These are phyloP conservation scores for Penicillium steckii DNA, from an alignment of 495 filamentous ascomycete species.

Conservation along the genomic window DNA sequence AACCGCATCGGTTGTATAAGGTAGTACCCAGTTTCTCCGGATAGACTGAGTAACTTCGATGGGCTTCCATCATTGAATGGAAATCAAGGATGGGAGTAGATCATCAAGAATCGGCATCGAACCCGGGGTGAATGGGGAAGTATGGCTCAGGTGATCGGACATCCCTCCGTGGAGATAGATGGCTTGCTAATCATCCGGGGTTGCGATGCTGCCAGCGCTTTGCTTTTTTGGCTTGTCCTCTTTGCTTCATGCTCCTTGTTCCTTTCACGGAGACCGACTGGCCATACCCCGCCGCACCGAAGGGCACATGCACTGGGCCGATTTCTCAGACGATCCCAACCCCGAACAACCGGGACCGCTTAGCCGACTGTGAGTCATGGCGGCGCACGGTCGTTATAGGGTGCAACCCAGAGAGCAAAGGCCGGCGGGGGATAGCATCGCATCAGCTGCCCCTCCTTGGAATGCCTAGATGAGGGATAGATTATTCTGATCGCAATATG, in stretches of 20 bases:
- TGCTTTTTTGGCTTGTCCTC: neutral
- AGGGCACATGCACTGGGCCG: conserved; percentile 14
- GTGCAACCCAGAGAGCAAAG: neutral
- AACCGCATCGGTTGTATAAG: neutral
- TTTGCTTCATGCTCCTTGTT: neutral
- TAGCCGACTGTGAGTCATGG: conserved; percentile 27
- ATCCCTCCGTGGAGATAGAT: conserved; percentile 10
- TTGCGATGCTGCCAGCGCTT: neutral
- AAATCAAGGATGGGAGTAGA: too few relatives aligned
- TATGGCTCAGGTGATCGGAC: conserved; percentile 12
- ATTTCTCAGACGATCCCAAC: conserved; percentile 2
- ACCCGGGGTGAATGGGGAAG: conserved; percentile 1
- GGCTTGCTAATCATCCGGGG: conserved; percentile 17
- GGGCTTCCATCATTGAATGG: too few relatives aligned
- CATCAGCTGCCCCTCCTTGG: conserved; percentile 1
- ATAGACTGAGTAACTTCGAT: too few relatives aligned
- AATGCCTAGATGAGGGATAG: neutral
- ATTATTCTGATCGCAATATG: conserved; percentile 16
- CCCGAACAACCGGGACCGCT: conserved; percentile 4
- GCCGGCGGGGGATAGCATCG: neutral
- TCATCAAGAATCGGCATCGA: neutral
- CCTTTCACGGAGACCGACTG: conserved; percentile 1
- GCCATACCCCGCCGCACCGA: conserved; percentile 16
- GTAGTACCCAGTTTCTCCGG: too few relatives aligned
- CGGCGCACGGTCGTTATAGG: conserved; percentile 14